These are phyloP conservation scores for Solanum hybrid DNA, from an alignment of 305 asterid genomes.

Conservation along the genomic window DNA sequence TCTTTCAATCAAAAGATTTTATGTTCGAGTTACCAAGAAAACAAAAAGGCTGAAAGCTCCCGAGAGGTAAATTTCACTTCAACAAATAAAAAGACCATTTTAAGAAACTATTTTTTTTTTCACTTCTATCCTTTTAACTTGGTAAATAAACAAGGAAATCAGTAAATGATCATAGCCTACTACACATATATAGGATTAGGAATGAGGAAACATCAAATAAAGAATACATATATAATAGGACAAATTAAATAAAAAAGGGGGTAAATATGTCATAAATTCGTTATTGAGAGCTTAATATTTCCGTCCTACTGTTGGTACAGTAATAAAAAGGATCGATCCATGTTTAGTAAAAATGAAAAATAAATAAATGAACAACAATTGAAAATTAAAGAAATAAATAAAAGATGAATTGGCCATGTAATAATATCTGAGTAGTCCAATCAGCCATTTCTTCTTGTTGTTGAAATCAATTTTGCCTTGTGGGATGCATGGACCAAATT, in stretches of 20 bases:
- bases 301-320: slow-evolving; percentile 14
- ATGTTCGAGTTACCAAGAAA: neutral
- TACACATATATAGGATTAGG: neutral
- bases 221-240: neutral
- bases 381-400: neutral
- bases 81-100: neutral
- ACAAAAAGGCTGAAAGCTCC: neutral
- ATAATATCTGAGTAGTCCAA: slow-evolving; percentile 10
- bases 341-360: slow-evolving; percentile 2
- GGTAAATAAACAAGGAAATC: neutral
- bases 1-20: too few species aligned
- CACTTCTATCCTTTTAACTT: neutral
- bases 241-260: neutral
- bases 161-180: neutral
- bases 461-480: neutral
- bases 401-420: slow-evolving; percentile 9
- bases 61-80: too few species aligned
- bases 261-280: slow-evolving; percentile 12
- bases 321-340: neutral
- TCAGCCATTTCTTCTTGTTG: neutral
- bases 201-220: neutral
- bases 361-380: slow-evolving; percentile 9
- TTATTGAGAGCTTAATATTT: slow-evolving; percentile 16
- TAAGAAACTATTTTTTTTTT: neutral
- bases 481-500: neutral